Conservation (phyloP, 192 early-diverging fungal species). For the Rhizoclosmatium sp. region DNA sequence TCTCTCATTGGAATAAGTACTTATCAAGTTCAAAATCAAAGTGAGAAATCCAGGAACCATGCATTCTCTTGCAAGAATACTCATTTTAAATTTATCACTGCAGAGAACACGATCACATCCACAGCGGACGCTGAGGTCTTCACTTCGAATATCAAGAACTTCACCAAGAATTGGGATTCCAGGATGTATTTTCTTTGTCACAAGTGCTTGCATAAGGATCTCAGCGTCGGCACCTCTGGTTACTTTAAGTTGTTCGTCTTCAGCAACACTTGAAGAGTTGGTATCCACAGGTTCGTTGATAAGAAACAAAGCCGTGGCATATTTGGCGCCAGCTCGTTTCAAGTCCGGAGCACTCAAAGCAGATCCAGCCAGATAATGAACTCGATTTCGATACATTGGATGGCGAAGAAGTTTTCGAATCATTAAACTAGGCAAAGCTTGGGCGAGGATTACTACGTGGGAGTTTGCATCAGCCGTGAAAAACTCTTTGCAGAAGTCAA, state of each 20-base stretch:
- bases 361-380: conserved; percentile 54
- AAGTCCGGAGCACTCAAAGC: conserved; percentile 50
- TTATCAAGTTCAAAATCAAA: conserved; percentile 55
- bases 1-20: conserved; percentile 48
- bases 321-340: conserved; percentile 43
- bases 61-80: conserved; percentile 54
- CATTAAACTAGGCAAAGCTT: conserved; percentile 44
- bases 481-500: conserved; percentile 63
- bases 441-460: conserved; percentile 52
- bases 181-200: conserved; percentile 54
- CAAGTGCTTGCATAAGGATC: conserved; percentile 56
- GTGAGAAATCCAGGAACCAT: conserved; percentile 58
- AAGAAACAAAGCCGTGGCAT: conserved; percentile 58
- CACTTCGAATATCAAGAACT: conserved; percentile 55
- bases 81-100: conserved; percentile 59
- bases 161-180: conserved; percentile 58
- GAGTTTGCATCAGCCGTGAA: conserved; percentile 48
- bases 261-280: conserved; percentile 1
- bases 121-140: conserved; percentile 54
- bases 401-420: conserved; percentile 53
- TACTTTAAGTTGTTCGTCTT: conserved; percentile 51
- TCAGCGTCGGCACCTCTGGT: conserved; percentile 54
- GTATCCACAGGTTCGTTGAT: conserved; percentile 41
- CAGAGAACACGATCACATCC: conserved; percentile 59
- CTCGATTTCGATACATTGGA: conserved; percentile 54